Percentiles rank a stretch among this genome's conserved stretches.
Evolutionary conservation across 2,329 filamentous ascomycete species (phyloP).

Genomic region (Verticillium longisporum): DNA sequence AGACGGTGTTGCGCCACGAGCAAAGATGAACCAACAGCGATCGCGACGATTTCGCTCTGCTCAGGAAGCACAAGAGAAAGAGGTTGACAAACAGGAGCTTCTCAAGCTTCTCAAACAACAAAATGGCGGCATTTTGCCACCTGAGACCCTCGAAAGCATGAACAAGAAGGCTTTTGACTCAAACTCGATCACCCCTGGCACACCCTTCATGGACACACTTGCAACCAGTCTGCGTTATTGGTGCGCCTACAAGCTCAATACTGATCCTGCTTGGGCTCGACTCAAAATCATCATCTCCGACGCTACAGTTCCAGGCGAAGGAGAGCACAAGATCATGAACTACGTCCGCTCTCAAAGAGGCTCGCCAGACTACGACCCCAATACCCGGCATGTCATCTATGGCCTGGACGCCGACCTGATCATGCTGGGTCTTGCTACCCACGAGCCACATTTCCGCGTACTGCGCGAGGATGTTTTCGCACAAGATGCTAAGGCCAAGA

Average conservation of each 20-base stretch:
- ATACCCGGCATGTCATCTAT: constrained; percentile 97
- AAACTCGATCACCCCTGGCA: constrained; percentile 85
- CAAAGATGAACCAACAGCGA: constrained; percentile 99
- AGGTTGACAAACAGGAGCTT: constrained; percentile 83
- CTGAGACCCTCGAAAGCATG: constrained; percentile 53
- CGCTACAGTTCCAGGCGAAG: constrained; percentile 93
- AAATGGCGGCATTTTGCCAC: constrained; percentile 57
- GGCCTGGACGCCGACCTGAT: constrained; percentile 96
- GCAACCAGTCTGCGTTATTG: constrained; percentile 88
- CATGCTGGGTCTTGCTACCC: constrained; percentile 94
- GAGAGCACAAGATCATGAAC: constrained; percentile 99
- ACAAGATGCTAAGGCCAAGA: constrained; percentile 74
- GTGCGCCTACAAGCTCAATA: constrained; percentile 96
- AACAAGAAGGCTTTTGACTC: constrained; percentile 90
- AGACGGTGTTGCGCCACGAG: constrained; percentile 95
- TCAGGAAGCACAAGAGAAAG: constrained; percentile 90
- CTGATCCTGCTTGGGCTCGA: constrained; percentile 90
- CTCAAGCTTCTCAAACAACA: constrained; percentile 78
- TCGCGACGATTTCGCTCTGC: constrained; percentile 91
- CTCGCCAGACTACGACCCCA: constrained; percentile 87
- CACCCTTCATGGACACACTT: constrained; percentile 97
- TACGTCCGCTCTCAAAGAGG: constrained; percentile 91
- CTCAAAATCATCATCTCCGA: constrained; percentile 98
- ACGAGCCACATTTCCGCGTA: constrained; percentile 95
- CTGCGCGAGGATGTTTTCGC: constrained; percentile 95